phyloP scores from a whole-genome alignment of 2,329 filamentous ascomycete species.

The Anthostomella pinea region DNA sequence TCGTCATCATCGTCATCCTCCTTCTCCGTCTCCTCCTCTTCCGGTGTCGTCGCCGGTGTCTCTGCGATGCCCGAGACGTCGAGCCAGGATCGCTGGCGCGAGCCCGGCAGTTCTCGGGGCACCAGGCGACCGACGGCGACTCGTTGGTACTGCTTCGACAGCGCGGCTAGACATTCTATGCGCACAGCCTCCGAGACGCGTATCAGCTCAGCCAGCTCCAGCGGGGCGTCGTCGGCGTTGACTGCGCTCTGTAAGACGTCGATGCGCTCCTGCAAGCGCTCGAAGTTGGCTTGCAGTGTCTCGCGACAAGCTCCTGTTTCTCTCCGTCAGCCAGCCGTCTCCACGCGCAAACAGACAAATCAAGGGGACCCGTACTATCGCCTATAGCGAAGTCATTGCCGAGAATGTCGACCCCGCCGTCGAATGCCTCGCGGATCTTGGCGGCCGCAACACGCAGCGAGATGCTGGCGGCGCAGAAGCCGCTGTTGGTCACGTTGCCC shows the following conservation, averaged over 20 bases:
- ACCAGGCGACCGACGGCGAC: constrained; percentile 30
- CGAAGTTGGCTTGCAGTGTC: constrained; percentile 27
- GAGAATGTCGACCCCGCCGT: constrained; percentile 32
- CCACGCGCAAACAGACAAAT: not conserved
- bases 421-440: constrained; percentile 33
- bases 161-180: constrained; percentile 29
- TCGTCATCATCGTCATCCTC: constrained; percentile 22
- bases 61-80: constrained; percentile 7
- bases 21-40: constrained; percentile 4
- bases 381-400: constrained; percentile 35
- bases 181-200: constrained; percentile 35
- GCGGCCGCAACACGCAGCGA: constrained; percentile 33
- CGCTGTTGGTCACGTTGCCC: constrained; percentile 6
- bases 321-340: not conserved
- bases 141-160: constrained; percentile 36
- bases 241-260: constrained; percentile 25
- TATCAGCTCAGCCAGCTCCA: constrained; percentile 35
- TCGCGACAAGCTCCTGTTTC: constrained; percentile 29
- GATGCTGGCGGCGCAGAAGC: constrained; percentile 33
- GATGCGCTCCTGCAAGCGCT: constrained; percentile 29
- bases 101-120: constrained; percentile 21
- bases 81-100: constrained; percentile 15
- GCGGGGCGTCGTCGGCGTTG: constrained; percentile 15
- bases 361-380: constrained; percentile 30
- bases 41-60: constrained; percentile 10